Conservation (phyloP, 805 yeast genomes). For the Debaryomyces prosopidis region DNA sequence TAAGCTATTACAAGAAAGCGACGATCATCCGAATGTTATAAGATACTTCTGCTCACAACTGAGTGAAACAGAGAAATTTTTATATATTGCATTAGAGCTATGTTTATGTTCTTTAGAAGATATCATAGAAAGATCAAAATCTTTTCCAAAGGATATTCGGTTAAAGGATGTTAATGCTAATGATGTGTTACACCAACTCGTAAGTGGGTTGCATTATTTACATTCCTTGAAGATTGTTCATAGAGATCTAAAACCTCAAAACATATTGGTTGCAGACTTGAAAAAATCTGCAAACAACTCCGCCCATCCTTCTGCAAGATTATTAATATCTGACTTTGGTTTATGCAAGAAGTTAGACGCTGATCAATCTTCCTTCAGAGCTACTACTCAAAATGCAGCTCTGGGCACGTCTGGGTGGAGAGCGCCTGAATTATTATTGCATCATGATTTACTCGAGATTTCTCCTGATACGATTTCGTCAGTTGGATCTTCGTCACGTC, state of each 20-base stretch:
- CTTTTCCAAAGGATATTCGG: slow-evolving; percentile 38
- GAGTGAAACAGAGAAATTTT: slow-evolving; percentile 66
- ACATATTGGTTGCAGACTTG: slow-evolving; percentile 79
- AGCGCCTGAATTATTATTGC: slow-evolving; percentile 81
- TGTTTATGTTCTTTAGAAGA: slow-evolving; percentile 90
- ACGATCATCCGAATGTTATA: slow-evolving; percentile 93
- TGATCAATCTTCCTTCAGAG: slow-evolving; percentile 91
- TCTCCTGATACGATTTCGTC: slow-evolving; percentile 40
- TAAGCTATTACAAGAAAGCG: slow-evolving; percentile 83
- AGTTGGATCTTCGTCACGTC: slow-evolving; percentile 16
- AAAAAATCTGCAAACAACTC: slow-evolving; percentile 33
- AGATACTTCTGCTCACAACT: slow-evolving; percentile 93
- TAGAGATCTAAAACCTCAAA: slow-evolving; percentile 93
- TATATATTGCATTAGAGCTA: slow-evolving; percentile 89
- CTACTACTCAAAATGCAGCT: slow-evolving; percentile 89
- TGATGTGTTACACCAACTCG: slow-evolving; percentile 69
- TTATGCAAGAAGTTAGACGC: slow-evolving; percentile 87
- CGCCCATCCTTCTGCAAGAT: slow-evolving; percentile 40
- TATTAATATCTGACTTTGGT: slow-evolving; percentile 93
- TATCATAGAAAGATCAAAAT: slow-evolving; percentile 58
- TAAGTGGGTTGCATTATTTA: slow-evolving; percentile 80
- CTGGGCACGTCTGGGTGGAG: slow-evolving; percentile 97
- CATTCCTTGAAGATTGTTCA: slow-evolving; percentile 92
- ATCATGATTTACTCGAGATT: slow-evolving; percentile 37
- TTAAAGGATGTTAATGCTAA: slow-evolving; percentile 30